A percentile compares a stretch with the other conserved stretches of the same genome.
phyloP scores from a whole-genome alignment of 2,329 filamentous ascomycete species.

The Zymoseptoria pseudotritici region DNA sequence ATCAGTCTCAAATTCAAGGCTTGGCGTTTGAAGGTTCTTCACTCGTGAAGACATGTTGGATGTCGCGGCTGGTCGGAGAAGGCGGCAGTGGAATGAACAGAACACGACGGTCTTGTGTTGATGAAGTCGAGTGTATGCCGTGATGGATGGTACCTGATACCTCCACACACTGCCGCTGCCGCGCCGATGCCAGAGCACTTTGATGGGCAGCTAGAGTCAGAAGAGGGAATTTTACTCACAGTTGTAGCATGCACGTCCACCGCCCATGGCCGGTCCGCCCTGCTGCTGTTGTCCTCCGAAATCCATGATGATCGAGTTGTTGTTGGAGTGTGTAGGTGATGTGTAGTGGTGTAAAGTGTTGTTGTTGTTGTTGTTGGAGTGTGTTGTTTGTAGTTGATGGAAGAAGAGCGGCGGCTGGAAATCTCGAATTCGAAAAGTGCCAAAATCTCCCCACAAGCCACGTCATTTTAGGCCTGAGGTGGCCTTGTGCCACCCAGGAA shows the following conservation, averaged over 20 bases:
- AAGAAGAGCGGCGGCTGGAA: background rate
- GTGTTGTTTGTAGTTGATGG: background rate
- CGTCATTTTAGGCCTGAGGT: background rate
- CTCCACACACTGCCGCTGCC: background rate
- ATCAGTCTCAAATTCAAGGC: constrained; percentile 13
- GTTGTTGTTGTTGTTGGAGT: background rate
- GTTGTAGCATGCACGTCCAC: constrained; percentile 52
- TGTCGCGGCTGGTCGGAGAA: background rate
- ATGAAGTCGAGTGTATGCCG: background rate
- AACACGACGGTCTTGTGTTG: background rate
- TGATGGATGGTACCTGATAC: background rate
- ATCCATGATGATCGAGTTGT: background rate
- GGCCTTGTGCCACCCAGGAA: background rate
- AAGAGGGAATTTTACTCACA: constrained; percentile 38
- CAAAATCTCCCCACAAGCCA: background rate
- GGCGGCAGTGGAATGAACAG: background rate
- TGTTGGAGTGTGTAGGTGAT: background rate
- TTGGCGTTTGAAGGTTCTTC: constrained; percentile 4
- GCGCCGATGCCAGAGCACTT: background rate
- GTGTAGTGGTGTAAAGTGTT: background rate
- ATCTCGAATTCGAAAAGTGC: background rate
- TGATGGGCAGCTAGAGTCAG: constrained; percentile 1
- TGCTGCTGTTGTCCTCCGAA: background rate
- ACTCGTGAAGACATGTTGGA: constrained; percentile 1
- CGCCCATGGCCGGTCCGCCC: constrained; percentile 25